Conservation (phyloP, 1,139 yeast species). For the Yamadazyma triangularis region DNA sequence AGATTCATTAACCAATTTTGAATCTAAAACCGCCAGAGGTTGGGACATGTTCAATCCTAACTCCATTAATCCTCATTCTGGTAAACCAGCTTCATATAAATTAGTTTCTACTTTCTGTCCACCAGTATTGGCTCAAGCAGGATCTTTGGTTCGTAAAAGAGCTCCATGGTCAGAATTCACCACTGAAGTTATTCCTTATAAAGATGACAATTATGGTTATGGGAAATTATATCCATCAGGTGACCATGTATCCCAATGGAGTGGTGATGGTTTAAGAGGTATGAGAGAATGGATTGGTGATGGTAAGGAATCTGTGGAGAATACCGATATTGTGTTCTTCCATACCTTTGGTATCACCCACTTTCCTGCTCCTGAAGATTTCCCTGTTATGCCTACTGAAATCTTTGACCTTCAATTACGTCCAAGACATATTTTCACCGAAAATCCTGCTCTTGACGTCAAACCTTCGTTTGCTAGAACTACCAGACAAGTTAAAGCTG, state of each 20-base stretch:
- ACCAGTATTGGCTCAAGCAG: constrained; percentile 66
- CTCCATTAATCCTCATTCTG: constrained; percentile 61
- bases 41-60: constrained; percentile 80
- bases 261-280: constrained; percentile 69
- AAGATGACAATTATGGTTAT: constrained; percentile 45
- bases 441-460: constrained; percentile 73
- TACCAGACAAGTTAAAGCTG: constrained; percentile 51
- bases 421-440: constrained; percentile 74
- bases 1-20: constrained; percentile 62
- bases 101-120: constrained; percentile 76
- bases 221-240: constrained; percentile 77
- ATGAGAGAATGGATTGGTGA: constrained; percentile 73
- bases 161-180: constrained; percentile 76
- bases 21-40: constrained; percentile 60
- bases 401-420: constrained; percentile 69
- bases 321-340: constrained; percentile 68
- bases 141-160: constrained; percentile 72
- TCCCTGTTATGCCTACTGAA: constrained; percentile 88
- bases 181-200: constrained; percentile 66
- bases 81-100: constrained; percentile 72
- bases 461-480: constrained; percentile 67
- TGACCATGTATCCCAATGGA: constrained; percentile 74
- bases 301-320: constrained; percentile 56
- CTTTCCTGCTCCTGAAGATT: constrained; percentile 86
- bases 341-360: constrained; percentile 83